phyloP scores from a whole-genome alignment of 768 basidiomycete species.

The Boletus barrowsii region DNA sequence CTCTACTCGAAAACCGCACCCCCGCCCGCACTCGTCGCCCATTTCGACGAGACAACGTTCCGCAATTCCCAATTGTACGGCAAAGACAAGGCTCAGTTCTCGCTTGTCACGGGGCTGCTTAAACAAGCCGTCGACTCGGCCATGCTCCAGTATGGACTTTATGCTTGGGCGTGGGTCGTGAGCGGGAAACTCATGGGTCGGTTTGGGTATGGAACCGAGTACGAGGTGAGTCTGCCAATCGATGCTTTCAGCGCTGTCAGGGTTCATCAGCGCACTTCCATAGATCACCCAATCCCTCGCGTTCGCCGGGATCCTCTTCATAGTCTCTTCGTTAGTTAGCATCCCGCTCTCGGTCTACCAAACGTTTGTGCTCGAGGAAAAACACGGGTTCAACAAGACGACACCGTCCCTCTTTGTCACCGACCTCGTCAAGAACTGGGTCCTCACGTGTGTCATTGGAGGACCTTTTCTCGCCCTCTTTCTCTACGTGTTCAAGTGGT shows the following conservation, averaged over 20 bases:
- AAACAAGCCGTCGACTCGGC: constrained; percentile 68
- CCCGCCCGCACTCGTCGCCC: constrained; percentile 62
- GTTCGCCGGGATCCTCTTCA: constrained; percentile 66
- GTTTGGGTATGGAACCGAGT: constrained; percentile 64
- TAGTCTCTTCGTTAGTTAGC: constrained; percentile 62
- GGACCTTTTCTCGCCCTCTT: constrained; percentile 85
- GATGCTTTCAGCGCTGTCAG: background rate
- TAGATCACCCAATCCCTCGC: constrained; percentile 75
- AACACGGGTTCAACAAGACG: constrained; percentile 97
- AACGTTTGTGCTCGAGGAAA: constrained; percentile 93
- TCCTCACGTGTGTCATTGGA: constrained; percentile 66
- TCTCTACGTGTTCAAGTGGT: constrained; percentile 89
- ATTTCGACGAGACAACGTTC: constrained; percentile 71
- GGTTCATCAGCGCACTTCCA: background rate
- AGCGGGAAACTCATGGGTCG: constrained; percentile 49
- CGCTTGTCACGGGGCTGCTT: constrained; percentile 68
- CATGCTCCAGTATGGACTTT: constrained; percentile 73
- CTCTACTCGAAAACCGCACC: constrained; percentile 75
- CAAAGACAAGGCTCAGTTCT: constrained; percentile 83
- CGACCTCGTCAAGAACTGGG: constrained; percentile 81
- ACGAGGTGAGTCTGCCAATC: constrained; percentile 51
- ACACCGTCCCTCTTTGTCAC: constrained; percentile 70
- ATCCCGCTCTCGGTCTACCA: constrained; percentile 79
- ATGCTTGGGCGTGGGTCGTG: constrained; percentile 78
- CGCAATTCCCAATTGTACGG: constrained; percentile 91